Evolutionary conservation across 192 early-diverging fungal genomes (phyloP).

Genomic region (Phlyctochytrium bullatum): DNA sequence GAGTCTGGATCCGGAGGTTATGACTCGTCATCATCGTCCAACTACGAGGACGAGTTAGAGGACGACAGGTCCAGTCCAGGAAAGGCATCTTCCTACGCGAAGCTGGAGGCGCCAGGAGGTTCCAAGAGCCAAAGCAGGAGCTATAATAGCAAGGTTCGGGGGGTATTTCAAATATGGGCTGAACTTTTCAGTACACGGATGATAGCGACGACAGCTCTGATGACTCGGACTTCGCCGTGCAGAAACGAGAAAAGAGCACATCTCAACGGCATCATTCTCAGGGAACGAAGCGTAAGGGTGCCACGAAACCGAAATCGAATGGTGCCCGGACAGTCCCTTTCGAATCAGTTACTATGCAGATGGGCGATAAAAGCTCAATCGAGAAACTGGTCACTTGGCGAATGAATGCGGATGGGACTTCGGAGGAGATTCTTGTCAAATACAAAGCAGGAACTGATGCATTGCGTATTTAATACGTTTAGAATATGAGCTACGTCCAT

Average conservation of each 20-base stretch:
- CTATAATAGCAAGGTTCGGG: neutral
- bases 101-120: too few species aligned
- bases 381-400: slow-evolving; percentile 48
- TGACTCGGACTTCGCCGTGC: too few species aligned
- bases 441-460: slow-evolving; percentile 61
- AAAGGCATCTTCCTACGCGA: neutral
- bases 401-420: slow-evolving; percentile 28
- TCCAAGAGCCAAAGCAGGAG: neutral
- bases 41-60: neutral
- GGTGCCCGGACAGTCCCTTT: slow-evolving; percentile 22
- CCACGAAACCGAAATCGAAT: neutral
- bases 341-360: slow-evolving; percentile 41
- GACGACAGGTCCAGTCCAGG: neutral
- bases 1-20: neutral
- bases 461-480: neutral
- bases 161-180: too few species aligned
- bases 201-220: neutral
- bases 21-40: neutral
- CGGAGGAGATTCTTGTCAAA: slow-evolving; percentile 71
- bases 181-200: neutral
- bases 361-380: slow-evolving; percentile 42
- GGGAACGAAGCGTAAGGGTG: neutral
- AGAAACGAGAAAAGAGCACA: too few species aligned
- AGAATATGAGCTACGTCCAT: slow-evolving; percentile 73
- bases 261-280: neutral